Conservation (phyloP, 1,284 basidiomycete genomes). For the Grifola frondosa region DNA sequence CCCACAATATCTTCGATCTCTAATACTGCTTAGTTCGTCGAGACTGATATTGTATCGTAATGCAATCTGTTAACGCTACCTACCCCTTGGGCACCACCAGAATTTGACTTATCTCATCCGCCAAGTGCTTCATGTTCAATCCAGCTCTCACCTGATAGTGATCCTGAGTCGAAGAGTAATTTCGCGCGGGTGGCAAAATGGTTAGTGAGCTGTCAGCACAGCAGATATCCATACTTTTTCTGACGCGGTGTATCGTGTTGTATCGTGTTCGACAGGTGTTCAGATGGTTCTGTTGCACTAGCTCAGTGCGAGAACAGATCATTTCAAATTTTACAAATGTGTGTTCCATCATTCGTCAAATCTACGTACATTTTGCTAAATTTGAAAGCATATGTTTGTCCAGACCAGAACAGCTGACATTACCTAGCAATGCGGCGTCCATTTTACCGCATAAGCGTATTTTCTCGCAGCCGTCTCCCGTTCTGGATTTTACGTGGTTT, state of each 20-base stretch:
- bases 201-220: constrained; percentile 27
- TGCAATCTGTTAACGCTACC: too few species aligned
- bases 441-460: constrained; percentile 11
- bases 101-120: constrained; percentile 10
- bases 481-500: constrained; percentile 81
- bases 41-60: too few species aligned
- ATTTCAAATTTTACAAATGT: constrained; percentile 50
- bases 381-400: too few species aligned
- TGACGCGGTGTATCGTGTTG: constrained; percentile 3
- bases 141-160: background rate
- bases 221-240: background rate
- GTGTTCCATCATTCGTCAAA: too few species aligned
- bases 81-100: constrained; percentile 18
- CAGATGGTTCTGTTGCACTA: constrained; percentile 59
- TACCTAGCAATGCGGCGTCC: too few species aligned
- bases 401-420: constrained; percentile 16
- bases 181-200: constrained; percentile 54
- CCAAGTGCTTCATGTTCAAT: constrained; percentile 3
- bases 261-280: constrained; percentile 47
- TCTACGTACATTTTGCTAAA: constrained; percentile 8
- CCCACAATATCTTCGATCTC: too few species aligned
- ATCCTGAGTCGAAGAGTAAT: constrained; percentile 38
- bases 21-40: too few species aligned
- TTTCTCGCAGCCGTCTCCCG: constrained; percentile 61
- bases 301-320: constrained; percentile 61